Evolutionary conservation across 2,329 filamentous ascomycete species (phyloP).

Genomic region (Moelleriella libera): DNA sequence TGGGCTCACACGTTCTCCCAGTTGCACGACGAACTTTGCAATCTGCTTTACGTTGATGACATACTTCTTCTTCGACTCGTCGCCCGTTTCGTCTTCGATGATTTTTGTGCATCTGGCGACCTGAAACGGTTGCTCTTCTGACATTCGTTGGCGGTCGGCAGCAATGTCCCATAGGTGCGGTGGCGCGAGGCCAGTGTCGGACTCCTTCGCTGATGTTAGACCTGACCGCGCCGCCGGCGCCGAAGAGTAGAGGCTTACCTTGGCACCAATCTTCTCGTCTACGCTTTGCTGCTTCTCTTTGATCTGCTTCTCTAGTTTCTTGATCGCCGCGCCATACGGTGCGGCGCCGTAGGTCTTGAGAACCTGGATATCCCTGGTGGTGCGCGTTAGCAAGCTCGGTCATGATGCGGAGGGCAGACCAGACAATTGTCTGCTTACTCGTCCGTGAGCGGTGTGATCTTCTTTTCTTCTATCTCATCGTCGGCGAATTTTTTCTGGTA

Average conservation of each 20-base stretch:
- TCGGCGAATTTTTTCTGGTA: conserved; percentile 95
- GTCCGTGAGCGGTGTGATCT: conserved; percentile 92
- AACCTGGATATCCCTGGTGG: conserved; percentile 84
- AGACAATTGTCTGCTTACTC: conserved; percentile 50
- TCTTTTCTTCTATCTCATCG: conserved; percentile 97
- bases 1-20: conserved; percentile 90
- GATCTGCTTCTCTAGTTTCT: conserved; percentile 98
- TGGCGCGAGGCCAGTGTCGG: conserved; percentile 92
- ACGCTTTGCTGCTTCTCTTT: conserved; percentile 98
- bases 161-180: conserved; percentile 98
- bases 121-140: conserved; percentile 93
- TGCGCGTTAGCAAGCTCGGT: conserved; percentile 9
- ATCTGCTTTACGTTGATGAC: conserved; percentile 99
- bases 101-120: conserved; percentile 98
- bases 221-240: background rate
- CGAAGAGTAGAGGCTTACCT: conserved; percentile 29
- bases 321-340: conserved; percentile 83
- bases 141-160: conserved; percentile 95
- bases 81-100: conserved; percentile 85
- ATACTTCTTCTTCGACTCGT: conserved; percentile 97
- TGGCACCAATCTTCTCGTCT: conserved; percentile 94
- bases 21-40: conserved; percentile 96
- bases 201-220: conserved; percentile 51
- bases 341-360: conserved; percentile 98
- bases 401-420: background rate